Base-by-base conservation (phyloP, 2,329 filamentous ascomycete genomes). In the Xenoacremonium recifei region DNA sequence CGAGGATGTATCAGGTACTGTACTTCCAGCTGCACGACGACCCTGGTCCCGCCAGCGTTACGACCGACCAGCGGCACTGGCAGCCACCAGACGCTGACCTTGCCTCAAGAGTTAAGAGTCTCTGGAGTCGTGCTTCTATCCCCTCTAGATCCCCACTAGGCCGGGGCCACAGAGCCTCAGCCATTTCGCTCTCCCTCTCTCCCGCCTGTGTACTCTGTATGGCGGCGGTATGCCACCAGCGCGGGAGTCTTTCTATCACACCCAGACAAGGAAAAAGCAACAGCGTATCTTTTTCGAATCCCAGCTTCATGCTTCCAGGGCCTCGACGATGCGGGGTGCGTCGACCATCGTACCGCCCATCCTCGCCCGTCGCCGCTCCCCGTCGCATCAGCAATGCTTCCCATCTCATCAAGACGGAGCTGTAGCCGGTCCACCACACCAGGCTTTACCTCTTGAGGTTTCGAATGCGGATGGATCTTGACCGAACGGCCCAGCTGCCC, bases 131-230 rank as follows among this genome's bases (percentile, higher is more conserved):
- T 31, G n/a, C 29, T 31, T 15, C 12, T n/a, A 15, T 31, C 29
- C n/a, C 32, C 32, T 9, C 7, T 34, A 16, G 32, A 19, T 34
- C 16, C 32, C 32, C 32, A n/a, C 32, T 34, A 34, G 17, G 17
- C 16, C 17, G 32, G 30, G 30, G 16, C 16, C 16, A 51, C 49
- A 56, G 54, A 57, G 54, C 54, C 54, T 52, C 52, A 57, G 54
- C 36, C 51, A 34, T 34, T 15, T 45, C n/a, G 34, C 39, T 31
- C 48, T 49, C 35, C 47, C 45, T 44, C 44, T 37, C 38, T 32
- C 40, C 36, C 27, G 35, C 44, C 35, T 41, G 32, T 18, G 20
- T 38, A 34, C 36, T 21, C 19, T 39, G 35, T 45, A 48, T 39
- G 34, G 51, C 50, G 43, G 55, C 40, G 41, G 48, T 43, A 49